Evolutionary conservation across 2,329 filamentous ascomycete genomes (phyloP).

Genomic region (Fusarium subglutinans): DNA sequence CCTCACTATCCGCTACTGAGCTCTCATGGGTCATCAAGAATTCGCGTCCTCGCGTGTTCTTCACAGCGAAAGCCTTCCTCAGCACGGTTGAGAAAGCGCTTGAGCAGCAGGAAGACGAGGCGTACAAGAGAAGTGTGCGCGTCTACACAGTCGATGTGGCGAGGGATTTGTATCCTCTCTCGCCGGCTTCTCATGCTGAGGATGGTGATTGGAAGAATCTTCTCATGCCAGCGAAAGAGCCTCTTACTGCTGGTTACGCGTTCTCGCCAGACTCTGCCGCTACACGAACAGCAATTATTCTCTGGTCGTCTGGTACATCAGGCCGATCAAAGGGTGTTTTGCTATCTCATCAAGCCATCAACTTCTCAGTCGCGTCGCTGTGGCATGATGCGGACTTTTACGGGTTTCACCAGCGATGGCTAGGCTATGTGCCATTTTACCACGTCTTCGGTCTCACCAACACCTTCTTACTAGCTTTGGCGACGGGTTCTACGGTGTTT

Average conservation of each 20-base stretch:
- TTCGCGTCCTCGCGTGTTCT: constrained; percentile 49
- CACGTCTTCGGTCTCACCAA: constrained; percentile 69
- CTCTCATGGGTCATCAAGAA: constrained; percentile 54
- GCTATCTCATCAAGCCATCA: constrained; percentile 72
- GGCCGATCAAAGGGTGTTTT: constrained; percentile 80
- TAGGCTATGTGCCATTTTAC: constrained; percentile 77
- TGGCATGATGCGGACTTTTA: constrained; percentile 60
- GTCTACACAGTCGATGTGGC: constrained; percentile 63
- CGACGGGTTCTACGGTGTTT: constrained; percentile 67
- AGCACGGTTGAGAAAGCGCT: constrained; percentile 48
- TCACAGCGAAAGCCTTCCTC: constrained; percentile 48
- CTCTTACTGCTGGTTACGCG: constrained; percentile 57
- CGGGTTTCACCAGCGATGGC: constrained; percentile 50
- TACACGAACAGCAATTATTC: constrained; percentile 66
- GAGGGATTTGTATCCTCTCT: constrained; percentile 47
- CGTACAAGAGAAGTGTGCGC: constrained; percentile 58
- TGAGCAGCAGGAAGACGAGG: constrained; percentile 44
- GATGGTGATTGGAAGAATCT: constrained; percentile 68
- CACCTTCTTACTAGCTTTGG: constrained; percentile 66
- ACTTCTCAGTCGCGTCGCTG: constrained; percentile 64
- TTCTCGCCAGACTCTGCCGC: constrained; percentile 45
- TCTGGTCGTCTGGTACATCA: constrained; percentile 70
- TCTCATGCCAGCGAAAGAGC: constrained; percentile 55
- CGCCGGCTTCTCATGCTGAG: constrained; percentile 26
- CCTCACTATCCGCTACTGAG: constrained; percentile 52